A percentile compares a stretch with the other conserved stretches of the same genome.
Conservation (phyloP, 169 alveolate species). For the Eimeria sp. region DNA sequence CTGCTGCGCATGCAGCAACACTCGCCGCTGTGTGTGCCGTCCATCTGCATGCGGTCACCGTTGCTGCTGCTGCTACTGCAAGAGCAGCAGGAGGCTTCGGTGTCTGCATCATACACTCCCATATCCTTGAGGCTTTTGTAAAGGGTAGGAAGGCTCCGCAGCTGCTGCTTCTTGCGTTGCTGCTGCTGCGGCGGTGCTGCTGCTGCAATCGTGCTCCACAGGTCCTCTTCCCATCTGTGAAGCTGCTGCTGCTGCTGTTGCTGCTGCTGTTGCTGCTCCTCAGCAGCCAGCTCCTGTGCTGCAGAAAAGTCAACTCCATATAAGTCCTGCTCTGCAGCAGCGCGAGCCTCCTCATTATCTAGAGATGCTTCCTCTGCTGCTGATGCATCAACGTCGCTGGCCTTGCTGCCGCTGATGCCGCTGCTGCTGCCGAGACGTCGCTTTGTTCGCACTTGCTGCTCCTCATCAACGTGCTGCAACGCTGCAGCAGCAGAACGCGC, state of each 20-base stretch:
- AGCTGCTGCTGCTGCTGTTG: conserved; percentile 48
- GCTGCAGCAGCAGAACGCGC: conserved; percentile 36
- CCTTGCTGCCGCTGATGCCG: conserved; percentile 43
- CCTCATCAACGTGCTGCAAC: not conserved
- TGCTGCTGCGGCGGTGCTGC: conserved; percentile 55
- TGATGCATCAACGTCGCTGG: not conserved
- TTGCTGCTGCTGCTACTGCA: conserved; percentile 17
- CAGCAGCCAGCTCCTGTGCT: not conserved
- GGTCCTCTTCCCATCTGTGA: conserved; percentile 16
- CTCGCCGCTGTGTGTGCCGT: not conserved
- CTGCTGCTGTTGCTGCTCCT: not conserved
- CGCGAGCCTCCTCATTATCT: conserved; percentile 31
- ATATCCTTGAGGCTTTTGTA: not conserved
- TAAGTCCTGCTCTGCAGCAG: conserved; percentile 57
- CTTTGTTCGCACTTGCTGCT: conserved; percentile 13
- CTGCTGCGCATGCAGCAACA: conserved; percentile 46
- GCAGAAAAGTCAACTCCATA: conserved; percentile 23
- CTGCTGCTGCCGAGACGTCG: conserved; percentile 7
- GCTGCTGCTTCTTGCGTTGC: not conserved
- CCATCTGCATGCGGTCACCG: conserved; percentile 14
- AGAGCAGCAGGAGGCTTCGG: not conserved
- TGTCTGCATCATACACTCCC: conserved; percentile 27
- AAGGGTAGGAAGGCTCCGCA: not conserved
- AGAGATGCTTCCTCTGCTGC: conserved; percentile 31
- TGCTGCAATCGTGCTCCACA: conserved; percentile 18